Evolutionary conservation across 495 filamentous ascomycete genomes (phyloP).

Genomic region (Gamarada debralockiae): DNA sequence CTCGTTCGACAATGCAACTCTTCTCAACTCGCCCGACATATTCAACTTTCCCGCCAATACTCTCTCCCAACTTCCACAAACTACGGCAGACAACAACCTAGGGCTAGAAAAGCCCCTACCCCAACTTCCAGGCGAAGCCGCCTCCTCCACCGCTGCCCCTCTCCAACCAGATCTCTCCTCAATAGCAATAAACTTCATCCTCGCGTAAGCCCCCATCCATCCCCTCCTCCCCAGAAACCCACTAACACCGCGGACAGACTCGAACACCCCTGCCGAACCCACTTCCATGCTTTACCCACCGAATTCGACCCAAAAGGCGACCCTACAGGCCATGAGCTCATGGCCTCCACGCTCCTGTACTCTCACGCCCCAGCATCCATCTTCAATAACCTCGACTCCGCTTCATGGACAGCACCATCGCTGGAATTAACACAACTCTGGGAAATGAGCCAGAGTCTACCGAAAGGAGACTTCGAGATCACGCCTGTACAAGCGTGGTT

Average conservation of each 20-base stretch:
- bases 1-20: not conserved
- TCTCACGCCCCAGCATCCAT: conserved; percentile 12
- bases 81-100: not conserved
- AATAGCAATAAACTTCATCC: conserved; percentile 46
- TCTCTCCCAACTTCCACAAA: not conserved
- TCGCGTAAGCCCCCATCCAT: conserved; percentile 32
- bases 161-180: conserved; percentile 34
- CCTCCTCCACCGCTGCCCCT: not conserved
- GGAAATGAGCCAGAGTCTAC: conserved; percentile 35
- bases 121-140: conserved; percentile 6
- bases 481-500: conserved; percentile 52
- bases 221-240: not conserved
- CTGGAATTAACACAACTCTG: conserved; percentile 35
- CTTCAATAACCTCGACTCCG: not conserved
- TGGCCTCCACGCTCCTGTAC: conserved; percentile 35
- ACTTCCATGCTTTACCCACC: conserved; percentile 30
- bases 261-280: conserved; percentile 45
- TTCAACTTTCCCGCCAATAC: not conserved
- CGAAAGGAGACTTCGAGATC: conserved; percentile 33
- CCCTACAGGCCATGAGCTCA: conserved; percentile 40
- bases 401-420: conserved; percentile 14
- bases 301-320: conserved; percentile 21
- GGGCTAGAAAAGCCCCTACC: not conserved
- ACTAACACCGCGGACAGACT: conserved; percentile 29
- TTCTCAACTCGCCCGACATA: not conserved